These are phyloP conservation scores for Clitopilus hobsonii DNA, from an alignment of 768 basidiomycete species.

Conservation along the genomic window DNA sequence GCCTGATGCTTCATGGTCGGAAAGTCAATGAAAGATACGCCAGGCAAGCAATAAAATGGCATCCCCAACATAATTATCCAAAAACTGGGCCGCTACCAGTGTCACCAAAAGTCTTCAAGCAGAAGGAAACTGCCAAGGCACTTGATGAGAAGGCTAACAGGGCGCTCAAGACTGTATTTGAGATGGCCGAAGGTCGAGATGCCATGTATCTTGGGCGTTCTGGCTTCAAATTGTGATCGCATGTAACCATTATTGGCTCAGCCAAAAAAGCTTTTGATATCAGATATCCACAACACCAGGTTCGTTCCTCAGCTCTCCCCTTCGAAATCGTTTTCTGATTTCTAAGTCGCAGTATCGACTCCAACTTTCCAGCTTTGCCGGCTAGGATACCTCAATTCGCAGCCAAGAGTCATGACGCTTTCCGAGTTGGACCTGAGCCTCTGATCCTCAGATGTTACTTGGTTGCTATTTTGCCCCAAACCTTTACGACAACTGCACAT, in stretches of 20 bases:
- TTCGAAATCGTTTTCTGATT: background rate
- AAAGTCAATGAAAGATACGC: conserved; percentile 28
- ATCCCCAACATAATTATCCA: conserved; percentile 8
- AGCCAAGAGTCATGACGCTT: background rate
- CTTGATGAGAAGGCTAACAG: background rate
- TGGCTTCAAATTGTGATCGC: background rate
- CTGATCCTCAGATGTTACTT: background rate
- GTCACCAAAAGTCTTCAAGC: background rate
- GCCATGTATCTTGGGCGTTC: background rate
- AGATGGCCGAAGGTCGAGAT: background rate
- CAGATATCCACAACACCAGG: background rate
- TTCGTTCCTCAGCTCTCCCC: background rate
- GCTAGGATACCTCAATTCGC: background rate
- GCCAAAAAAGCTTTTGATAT: background rate
- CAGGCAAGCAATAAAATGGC: conserved; percentile 18
- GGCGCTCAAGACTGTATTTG: background rate
- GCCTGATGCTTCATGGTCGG: conserved; percentile 29
- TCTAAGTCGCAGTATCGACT: background rate
- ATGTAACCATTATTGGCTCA: too few species aligned
- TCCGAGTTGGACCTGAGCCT: background rate
- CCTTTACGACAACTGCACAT: background rate
- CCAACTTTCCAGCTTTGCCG: background rate
- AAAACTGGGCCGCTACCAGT: conserved; percentile 2
- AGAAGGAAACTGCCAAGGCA: conserved; percentile 4
- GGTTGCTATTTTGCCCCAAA: background rate